Evolutionary conservation across 306 rosid genomes (phyloP).

Genomic region (Lotus japonicus): DNA sequence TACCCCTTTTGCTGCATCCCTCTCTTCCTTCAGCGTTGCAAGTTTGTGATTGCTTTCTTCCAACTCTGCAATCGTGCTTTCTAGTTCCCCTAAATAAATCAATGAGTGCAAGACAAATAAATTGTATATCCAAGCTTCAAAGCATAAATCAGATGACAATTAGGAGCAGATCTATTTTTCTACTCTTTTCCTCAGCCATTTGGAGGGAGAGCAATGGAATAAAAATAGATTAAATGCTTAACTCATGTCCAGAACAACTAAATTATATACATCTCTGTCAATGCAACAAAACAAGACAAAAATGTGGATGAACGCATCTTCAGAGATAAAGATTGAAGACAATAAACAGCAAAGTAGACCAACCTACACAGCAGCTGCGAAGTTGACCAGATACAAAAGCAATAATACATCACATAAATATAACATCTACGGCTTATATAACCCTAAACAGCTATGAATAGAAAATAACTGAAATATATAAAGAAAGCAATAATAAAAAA

Average conservation of each 20-base stretch:
- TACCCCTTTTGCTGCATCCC: slow-evolving; percentile 70
- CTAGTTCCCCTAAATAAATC: slow-evolving; percentile 68
- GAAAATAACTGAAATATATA: background rate
- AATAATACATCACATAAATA: background rate
- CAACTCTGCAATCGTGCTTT: slow-evolving; percentile 48
- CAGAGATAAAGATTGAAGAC: background rate
- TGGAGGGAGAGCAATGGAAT: background rate
- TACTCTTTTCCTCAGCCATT: background rate
- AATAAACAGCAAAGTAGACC: background rate
- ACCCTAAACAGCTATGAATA: background rate
- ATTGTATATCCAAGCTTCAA: slow-evolving; percentile 10
- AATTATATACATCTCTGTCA: background rate
- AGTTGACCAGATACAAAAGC: background rate
- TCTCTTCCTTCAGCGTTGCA: slow-evolving; percentile 59
- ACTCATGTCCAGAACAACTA: background rate
- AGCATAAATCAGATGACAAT: slow-evolving; percentile 5
- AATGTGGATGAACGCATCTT: background rate
- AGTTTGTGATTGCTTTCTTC: slow-evolving; percentile 67
- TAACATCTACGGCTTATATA: background rate
- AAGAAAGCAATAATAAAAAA: background rate
- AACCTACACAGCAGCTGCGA: background rate
- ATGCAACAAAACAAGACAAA: background rate
- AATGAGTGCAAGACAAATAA: slow-evolving; percentile 22
- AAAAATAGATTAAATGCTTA: background rate
- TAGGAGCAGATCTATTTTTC: background rate